phyloP scores from a whole-genome alignment of 139 green algal species.

The Pycnococcus provasolii region DNA sequence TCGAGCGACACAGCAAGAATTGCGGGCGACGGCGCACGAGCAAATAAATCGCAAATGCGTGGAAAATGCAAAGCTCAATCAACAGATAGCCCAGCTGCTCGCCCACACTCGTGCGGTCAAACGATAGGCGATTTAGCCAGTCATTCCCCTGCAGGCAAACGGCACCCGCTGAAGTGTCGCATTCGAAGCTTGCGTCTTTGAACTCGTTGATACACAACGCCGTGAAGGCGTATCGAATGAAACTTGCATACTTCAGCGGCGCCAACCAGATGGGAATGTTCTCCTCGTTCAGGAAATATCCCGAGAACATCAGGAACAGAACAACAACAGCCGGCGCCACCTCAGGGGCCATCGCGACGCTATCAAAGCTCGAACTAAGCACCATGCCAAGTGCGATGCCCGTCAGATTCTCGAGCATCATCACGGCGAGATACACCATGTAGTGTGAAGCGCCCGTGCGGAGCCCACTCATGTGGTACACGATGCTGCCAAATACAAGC shows the following conservation, averaged over 20 bases:
- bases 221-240: constrained; percentile 23
- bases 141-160: background rate
- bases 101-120: background rate
- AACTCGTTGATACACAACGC: constrained; percentile 28
- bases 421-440: constrained; percentile 3
- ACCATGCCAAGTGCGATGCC: constrained; percentile 8
- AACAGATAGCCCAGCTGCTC: background rate
- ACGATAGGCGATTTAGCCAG: background rate
- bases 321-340: constrained; percentile 23
- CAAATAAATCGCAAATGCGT: background rate
- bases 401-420: constrained; percentile 14
- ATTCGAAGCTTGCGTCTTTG: constrained; percentile 10
- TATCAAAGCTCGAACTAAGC: constrained; percentile 2
- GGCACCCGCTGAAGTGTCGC: background rate
- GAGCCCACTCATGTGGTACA: constrained; percentile 27
- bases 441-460: constrained; percentile 1
- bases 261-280: constrained; percentile 13
- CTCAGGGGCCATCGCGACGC: constrained; percentile 11
- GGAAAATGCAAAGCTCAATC: background rate
- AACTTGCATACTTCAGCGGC: constrained; percentile 18
- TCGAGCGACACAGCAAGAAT: background rate
- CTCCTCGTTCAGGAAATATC: constrained; percentile 27
- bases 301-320: constrained; percentile 24
- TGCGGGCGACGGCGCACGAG: background rate
- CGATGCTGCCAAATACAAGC: constrained; percentile 6